Base-by-base conservation (phyloP, 2,329 filamentous ascomycete species). In the Cyphellophora europaea region DNA sequence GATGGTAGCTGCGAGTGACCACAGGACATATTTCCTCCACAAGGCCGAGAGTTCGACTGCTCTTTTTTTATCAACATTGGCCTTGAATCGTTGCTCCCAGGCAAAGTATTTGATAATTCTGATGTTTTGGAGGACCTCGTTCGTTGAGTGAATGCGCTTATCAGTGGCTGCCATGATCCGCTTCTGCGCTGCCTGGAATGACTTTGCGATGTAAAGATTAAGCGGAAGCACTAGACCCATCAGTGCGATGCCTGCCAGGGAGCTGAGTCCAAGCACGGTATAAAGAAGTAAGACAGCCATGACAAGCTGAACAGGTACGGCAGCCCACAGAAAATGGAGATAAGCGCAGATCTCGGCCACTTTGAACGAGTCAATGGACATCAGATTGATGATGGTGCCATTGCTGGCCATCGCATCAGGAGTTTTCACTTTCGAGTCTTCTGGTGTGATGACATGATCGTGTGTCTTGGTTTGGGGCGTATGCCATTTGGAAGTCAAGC, bases 351-450 rank as follows among this genome's bases (percentile, higher is more conserved):
- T 80, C 55, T 98, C 91, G 43, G 85, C 83, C 36, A 98, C 86
- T 63, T 98, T 98, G 75, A 96, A 96, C 31, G 89, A 95, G 65
- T 98, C 93, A 27, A 98, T 93, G 8, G 91, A 93, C 91, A 98
- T 98, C 47, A 98, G 69, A 58, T 96, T 98, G 66, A 98, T 98
- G 52, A 98, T 95, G n/a, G 91, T 93, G 43, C 93, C 91, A 33
- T 93, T 72, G 42, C 91, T 95, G 25, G 87, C 89, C 62, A 93
- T 86, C 38, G 81, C 73, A 42, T 86, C 79, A 13, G 11, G 16
- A 11, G 31, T 6, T 12, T 27, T 19, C 3, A 28, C 19, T 27
- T 15, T 18, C 51, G 28, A 47, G 18, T 52, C 49, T 16, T 48
- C 44, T 25, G 21, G 21, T 32, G 40, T 45, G 3, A 33, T 31